Percentiles rank a stretch among this genome's conserved stretches.
Evolutionary conservation across 2,329 filamentous ascomycete genomes (phyloP).

Genomic region (Colletotrichum tamarilloi): DNA sequence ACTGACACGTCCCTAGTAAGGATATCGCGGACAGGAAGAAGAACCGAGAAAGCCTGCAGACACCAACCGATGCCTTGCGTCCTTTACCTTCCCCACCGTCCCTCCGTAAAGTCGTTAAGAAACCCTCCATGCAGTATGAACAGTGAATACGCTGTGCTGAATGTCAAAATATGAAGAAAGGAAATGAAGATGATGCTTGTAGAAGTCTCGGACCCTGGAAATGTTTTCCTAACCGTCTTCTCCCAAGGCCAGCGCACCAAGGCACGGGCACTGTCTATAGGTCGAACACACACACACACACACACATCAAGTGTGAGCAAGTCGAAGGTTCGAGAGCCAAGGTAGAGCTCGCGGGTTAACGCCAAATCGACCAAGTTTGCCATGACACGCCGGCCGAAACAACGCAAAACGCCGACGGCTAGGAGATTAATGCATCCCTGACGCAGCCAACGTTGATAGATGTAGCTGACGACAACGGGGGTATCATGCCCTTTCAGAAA

Average conservation of each 20-base stretch:
- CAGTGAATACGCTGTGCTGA: conserved; percentile 24
- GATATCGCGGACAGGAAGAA: too few relatives aligned
- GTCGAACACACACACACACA: not conserved
- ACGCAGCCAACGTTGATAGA: not conserved
- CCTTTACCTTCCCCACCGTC: conserved; percentile 10
- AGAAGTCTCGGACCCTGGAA: not conserved
- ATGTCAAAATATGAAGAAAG: not conserved
- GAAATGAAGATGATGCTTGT: not conserved
- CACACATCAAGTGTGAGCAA: not conserved
- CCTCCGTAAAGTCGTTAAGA: conserved; percentile 27
- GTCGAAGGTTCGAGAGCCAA: not conserved
- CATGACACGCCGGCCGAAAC: not conserved
- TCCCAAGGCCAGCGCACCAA: not conserved
- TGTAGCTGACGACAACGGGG: not conserved
- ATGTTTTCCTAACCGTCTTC: not conserved
- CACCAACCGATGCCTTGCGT: not conserved
- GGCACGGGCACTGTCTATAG: not conserved
- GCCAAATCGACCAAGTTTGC: not conserved
- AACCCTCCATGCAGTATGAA: conserved; percentile 17
- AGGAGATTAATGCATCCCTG: not conserved
- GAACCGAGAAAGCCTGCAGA: not conserved
- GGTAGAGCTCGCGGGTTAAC: not conserved
- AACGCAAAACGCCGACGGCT: conserved; percentile 3
- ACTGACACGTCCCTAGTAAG: too few relatives aligned
- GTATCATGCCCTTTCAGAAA: conserved; percentile 37